A percentile compares a stretch with the other conserved stretches of the same genome.
phyloP scores from a whole-genome alignment of 2,329 filamentous ascomycete species.

The Hyphodiscus sp. region DNA sequence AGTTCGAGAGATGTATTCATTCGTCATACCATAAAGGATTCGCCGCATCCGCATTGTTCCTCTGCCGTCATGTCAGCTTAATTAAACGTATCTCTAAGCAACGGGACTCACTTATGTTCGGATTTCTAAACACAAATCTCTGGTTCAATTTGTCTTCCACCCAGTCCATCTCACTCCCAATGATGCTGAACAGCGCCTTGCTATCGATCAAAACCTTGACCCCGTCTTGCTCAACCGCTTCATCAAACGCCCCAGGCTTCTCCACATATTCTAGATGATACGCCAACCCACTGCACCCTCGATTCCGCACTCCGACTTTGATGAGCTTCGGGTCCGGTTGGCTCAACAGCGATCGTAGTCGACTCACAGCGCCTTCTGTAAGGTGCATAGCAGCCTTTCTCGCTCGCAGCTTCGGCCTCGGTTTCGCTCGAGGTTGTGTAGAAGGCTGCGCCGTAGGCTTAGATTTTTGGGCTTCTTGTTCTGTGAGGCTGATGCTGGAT shows the following conservation, averaged over 20 bases:
- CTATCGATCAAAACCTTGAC: slow-evolving; percentile 95
- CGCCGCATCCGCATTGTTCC: slow-evolving; percentile 92
- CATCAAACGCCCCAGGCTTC: slow-evolving; percentile 80
- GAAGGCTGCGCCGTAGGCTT: slow-evolving; percentile 40
- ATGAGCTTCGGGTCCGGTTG: slow-evolving; percentile 89
- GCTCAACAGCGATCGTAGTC: slow-evolving; percentile 69
- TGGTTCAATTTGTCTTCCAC: slow-evolving; percentile 89
- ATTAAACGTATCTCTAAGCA: background rate
- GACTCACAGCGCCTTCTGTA: slow-evolving; percentile 70
- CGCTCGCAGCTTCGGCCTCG: slow-evolving; percentile 64
- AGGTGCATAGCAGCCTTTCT: slow-evolving; percentile 90
- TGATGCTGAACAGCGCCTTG: slow-evolving; percentile 96
- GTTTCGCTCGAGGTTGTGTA: slow-evolving; percentile 36
- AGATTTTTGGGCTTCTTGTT: slow-evolving; percentile 62
- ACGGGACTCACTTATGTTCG: slow-evolving; percentile 83
- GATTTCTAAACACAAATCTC: slow-evolving; percentile 91
- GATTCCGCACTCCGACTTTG: slow-evolving; percentile 87
- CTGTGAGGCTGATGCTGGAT: slow-evolving; percentile 43
- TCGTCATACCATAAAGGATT: slow-evolving; percentile 76
- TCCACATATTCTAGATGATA: slow-evolving; percentile 96
- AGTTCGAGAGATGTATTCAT: slow-evolving; percentile 25
- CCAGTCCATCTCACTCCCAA: slow-evolving; percentile 99
- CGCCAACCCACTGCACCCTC: slow-evolving; percentile 86
- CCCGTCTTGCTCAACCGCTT: slow-evolving; percentile 90
- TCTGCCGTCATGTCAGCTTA: slow-evolving; percentile 45